These are phyloP conservation scores for Yamadazyma phyllophila DNA, from an alignment of 805 yeast species.

Conservation along the genomic window DNA sequence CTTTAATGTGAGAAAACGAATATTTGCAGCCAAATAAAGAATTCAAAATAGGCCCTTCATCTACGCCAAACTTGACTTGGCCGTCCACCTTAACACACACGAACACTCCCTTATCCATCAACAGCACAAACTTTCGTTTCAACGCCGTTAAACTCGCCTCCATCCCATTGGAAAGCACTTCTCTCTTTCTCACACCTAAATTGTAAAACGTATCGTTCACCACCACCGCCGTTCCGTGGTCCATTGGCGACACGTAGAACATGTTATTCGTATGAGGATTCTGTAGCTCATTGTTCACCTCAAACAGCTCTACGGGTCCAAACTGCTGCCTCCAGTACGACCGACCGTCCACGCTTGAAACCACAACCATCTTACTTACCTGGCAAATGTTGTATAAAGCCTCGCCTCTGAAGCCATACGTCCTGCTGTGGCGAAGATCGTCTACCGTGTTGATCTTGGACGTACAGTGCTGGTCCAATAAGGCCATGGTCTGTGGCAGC, in stretches of 20 bases:
- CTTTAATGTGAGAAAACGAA: not conserved
- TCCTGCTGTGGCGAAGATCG: constrained; percentile 35
- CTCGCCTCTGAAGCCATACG: constrained; percentile 75
- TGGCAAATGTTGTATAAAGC: constrained; percentile 51
- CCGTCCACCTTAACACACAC: not conserved
- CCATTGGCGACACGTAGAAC: constrained; percentile 4
- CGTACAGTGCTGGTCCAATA: constrained; percentile 51
- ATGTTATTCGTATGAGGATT: constrained; percentile 1
- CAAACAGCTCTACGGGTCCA: not conserved
- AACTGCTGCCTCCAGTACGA: not conserved
- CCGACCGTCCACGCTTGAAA: constrained; percentile 28
- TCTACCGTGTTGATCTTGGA: constrained; percentile 47
- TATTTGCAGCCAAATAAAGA: constrained; percentile 3
- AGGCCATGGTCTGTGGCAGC: constrained; percentile 40
- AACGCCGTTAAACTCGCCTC: not conserved
- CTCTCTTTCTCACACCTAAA: constrained; percentile 42
- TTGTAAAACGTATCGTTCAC: constrained; percentile 41
- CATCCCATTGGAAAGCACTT: constrained; percentile 10
- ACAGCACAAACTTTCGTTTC: constrained; percentile 1
- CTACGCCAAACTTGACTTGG: not conserved
- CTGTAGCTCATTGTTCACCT: not conserved
- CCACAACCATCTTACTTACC: constrained; percentile 31
- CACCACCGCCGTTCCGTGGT: constrained; percentile 38
- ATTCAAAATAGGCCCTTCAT: not conserved
- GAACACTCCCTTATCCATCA: not conserved